A percentile compares a stretch with the other conserved stretches of the same genome.
phyloP scores from a whole-genome alignment of 768 basidiomycete species.

The Termitomyces sp. region DNA sequence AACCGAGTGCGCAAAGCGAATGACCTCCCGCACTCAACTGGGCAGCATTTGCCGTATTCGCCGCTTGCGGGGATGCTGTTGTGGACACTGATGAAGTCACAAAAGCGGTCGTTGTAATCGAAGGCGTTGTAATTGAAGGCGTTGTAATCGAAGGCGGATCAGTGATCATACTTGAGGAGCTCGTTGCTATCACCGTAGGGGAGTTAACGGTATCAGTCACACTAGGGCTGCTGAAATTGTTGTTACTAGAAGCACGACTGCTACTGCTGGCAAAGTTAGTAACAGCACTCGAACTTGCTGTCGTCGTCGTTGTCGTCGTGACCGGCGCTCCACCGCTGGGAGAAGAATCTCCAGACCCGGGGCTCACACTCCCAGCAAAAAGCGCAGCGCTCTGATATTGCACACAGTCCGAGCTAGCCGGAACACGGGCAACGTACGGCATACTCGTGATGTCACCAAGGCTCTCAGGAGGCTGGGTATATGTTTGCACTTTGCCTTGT shows the following conservation, averaged over 20 bases:
- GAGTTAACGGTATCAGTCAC: not conserved
- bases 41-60: slow-evolving; percentile 2
- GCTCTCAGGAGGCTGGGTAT: slow-evolving; percentile 35
- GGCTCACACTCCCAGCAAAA: slow-evolving; percentile 22
- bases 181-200: not conserved
- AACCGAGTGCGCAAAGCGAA: not conserved
- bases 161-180: slow-evolving; percentile 1
- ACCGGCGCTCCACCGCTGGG: not conserved
- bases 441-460: slow-evolving; percentile 33
- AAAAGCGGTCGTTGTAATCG: not conserved
- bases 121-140: not conserved
- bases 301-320: slow-evolving; percentile 1
- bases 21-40: not conserved
- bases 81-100: not conserved
- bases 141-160: not conserved
- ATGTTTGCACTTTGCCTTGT: slow-evolving; percentile 36
- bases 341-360: slow-evolving; percentile 6
- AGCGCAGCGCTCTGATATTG: slow-evolving; percentile 26
- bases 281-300: not conserved
- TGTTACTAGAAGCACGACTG: not conserved
- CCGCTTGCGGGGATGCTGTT: not conserved
- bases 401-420: slow-evolving; percentile 34
- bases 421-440: slow-evolving; percentile 35
- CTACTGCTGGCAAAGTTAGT: not conserved
- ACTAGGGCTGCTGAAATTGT: not conserved